Evolutionary conservation across 352 stramenopile species (phyloP).

Genomic region (Pythium aristosporum): DNA sequence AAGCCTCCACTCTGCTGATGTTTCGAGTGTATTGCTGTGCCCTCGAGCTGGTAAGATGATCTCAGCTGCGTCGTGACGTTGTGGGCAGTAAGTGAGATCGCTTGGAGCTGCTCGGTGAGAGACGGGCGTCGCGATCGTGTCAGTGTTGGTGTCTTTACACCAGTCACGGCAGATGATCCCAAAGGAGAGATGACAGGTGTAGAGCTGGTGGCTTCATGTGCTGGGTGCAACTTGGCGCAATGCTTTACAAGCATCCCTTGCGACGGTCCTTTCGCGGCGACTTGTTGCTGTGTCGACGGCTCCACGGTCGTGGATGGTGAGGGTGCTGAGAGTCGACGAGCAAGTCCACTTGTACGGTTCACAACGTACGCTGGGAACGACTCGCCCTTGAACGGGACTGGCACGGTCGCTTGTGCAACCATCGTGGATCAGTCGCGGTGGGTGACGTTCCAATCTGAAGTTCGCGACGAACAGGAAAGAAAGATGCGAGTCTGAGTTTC

Average conservation of each 20-base stretch:
- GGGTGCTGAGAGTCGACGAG: background rate
- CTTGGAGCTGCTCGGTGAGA: conserved; percentile 61
- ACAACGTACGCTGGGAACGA: conserved; percentile 60
- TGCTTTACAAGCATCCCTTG: background rate
- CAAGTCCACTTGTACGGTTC: conserved; percentile 15
- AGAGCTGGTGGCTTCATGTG: background rate
- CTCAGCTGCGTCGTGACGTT: conserved; percentile 53
- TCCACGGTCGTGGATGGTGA: background rate
- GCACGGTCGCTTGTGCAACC: background rate
- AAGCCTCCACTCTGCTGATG: conserved; percentile 13
- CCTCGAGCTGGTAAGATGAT: conserved; percentile 41
- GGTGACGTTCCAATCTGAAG: background rate
- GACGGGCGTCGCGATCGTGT: conserved; percentile 43
- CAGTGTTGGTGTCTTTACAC: conserved; percentile 5
- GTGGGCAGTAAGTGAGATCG: conserved; percentile 50
- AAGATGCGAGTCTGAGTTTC: background rate
- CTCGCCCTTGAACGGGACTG: conserved; percentile 62
- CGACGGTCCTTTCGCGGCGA: conserved; percentile 6
- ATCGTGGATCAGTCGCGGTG: background rate
- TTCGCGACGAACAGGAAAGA: background rate
- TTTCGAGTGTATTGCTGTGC: background rate
- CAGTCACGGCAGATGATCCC: background rate
- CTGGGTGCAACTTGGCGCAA: background rate
- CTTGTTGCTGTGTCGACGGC: background rate
- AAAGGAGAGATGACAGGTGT: background rate